These are phyloP conservation scores for Suillus cothurnatus DNA, from an alignment of 768 basidiomycete genomes.

Conservation along the genomic window DNA sequence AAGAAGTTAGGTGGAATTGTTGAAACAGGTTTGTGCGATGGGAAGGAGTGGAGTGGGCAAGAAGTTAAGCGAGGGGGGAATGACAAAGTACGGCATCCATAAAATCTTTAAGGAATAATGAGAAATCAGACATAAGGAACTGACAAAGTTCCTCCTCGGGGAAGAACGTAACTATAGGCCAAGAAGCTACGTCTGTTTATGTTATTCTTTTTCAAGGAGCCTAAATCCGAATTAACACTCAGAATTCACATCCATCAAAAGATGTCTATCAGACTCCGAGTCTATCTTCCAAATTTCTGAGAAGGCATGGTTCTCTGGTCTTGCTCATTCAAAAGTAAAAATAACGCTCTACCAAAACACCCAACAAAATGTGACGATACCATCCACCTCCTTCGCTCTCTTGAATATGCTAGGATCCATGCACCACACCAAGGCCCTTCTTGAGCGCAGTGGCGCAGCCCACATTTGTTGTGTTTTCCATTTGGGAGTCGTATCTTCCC, in stretches of 20 bases:
- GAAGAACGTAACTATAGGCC: too few species aligned
- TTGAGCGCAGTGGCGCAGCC: neutral
- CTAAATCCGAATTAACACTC: slow-evolving; percentile 17
- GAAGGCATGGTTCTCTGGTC: neutral
- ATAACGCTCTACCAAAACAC: neutral
- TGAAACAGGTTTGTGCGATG: too few species aligned
- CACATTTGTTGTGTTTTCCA: neutral
- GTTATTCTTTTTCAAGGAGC: neutral
- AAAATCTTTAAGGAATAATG: too few species aligned
- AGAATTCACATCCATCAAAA: slow-evolving; percentile 23
- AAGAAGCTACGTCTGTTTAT: neutral
- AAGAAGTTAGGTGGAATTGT: too few species aligned
- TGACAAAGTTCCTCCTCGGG: too few species aligned
- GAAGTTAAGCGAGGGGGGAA: too few species aligned
- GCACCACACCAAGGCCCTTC: neutral
- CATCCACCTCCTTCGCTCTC: slow-evolving; percentile 7
- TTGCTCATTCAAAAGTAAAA: neutral
- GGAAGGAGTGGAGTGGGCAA: too few species aligned
- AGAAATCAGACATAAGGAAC: too few species aligned
- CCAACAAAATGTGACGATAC: neutral
- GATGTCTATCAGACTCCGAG: neutral
- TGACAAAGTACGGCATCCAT: too few species aligned
- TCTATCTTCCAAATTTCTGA: too few species aligned
- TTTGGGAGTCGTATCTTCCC: neutral
- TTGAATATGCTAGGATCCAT: neutral